phyloP scores from a whole-genome alignment of 23 red algal genomes.

The Gracilariopsis chorda region DNA sequence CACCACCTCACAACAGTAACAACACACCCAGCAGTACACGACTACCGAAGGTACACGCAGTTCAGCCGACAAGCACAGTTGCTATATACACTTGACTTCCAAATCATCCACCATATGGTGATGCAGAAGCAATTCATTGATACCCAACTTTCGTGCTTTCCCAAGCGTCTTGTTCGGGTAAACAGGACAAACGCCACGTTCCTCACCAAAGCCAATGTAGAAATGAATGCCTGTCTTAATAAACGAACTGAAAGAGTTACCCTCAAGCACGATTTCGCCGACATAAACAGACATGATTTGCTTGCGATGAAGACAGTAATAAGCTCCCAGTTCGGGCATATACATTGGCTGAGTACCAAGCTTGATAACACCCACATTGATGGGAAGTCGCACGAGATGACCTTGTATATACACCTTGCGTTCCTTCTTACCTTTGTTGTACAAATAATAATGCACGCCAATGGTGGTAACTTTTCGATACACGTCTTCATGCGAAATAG shows the following conservation, averaged over 20 bases:
- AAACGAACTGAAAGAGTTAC: slow-evolving; percentile 50
- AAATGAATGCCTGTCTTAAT: slow-evolving; percentile 54
- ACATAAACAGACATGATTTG: slow-evolving; percentile 63
- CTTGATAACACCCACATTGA: slow-evolving; percentile 55
- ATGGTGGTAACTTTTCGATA: slow-evolving; percentile 63
- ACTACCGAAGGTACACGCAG: no score
- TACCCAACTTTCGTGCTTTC: slow-evolving; percentile 46
- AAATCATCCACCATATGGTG: slow-evolving; percentile 64
- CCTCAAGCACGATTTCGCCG: slow-evolving; percentile 55
- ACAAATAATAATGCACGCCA: slow-evolving; percentile 66
- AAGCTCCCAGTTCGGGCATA: slow-evolving; percentile 25
- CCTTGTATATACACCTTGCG: slow-evolving; percentile 59
- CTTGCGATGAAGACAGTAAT: slow-evolving; percentile 23
- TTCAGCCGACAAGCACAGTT: no score
- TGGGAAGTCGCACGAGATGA: slow-evolving; percentile 33
- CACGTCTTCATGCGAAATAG: slow-evolving; percentile 55
- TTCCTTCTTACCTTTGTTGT: slow-evolving; percentile 70
- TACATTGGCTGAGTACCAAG: slow-evolving; percentile 56
- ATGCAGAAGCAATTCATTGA: slow-evolving; percentile 61
- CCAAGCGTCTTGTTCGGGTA: slow-evolving; percentile 60
- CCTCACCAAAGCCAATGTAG: slow-evolving; percentile 70
- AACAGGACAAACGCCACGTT: slow-evolving; percentile 32
- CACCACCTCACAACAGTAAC: no score
- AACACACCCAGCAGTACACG: no score
- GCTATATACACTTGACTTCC: slow-evolving; percentile 34